Evolutionary conservation across 495 filamentous ascomycete genomes (phyloP), one percentile per base, ranked within the genome.

Genomic region (Baudoinia panamericana): DNA sequence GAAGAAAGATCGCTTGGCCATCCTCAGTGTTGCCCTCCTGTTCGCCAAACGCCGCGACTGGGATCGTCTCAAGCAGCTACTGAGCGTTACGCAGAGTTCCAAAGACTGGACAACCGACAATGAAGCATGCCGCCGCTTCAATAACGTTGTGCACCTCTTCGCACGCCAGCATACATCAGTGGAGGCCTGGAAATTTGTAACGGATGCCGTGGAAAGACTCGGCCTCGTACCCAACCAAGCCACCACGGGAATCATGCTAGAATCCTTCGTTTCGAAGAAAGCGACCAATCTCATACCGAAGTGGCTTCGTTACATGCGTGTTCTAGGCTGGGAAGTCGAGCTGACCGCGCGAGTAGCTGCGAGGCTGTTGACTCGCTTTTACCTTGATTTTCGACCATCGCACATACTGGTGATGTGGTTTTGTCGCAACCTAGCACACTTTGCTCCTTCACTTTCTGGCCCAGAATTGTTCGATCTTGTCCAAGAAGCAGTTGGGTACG

Each of bases 401-500:
- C 48, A 52, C 21, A 30, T 38, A 10, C 23, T 46, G 5, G 10
- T 47, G 0, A 38, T 43, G 29, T 47, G 38, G 48, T 27, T 43
- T 22, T 47, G 39, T 26, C 43, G 43, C 7, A 34, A 38, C 20
- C 31, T 47, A 2, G 16, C 21, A 1, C 11, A 19, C 9, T 8
- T 18, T 5, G 37, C 26, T 1, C 43, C 43, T 13, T 34, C 44
- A 5, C 25, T 52, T 10, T 15, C 17, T 0, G 28, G 37, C 8
- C 10, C 20, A 12, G 33, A 52, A 8, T 30, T 38, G 18, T 7
- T 20, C 12, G 16, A 24, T 11, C 32, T 47, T 8, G 32, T 47
- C n/a, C 33, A 31, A 29, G 43, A 37, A n/a, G 39, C 43, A 15
- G 43, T 47, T 30, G 44, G 19, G 15, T 52, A 43, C 24, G 48